Evolutionary conservation across 169 alveolate genomes (phyloP), one percentile per base, ranked within the genome.

Genomic region (Theileria orientalis): DNA sequence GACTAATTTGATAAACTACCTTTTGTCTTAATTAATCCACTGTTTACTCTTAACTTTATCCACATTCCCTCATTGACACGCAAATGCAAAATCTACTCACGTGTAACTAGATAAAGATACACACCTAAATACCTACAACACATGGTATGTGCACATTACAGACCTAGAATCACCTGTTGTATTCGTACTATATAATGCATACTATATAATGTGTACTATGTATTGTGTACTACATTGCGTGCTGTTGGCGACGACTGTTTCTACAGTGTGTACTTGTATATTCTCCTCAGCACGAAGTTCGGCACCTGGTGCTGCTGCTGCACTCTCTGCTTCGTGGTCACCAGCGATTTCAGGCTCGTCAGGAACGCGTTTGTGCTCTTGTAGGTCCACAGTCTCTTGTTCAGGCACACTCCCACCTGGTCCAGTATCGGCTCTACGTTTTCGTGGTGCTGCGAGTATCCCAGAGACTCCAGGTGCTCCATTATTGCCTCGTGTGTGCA

Each of bases 341-440:
- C 21, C 42, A 2, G 7, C 21, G 21, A 16, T 33, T 57, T 47
- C 30, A 21, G 21, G 16, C 21, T 27, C 16, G 57, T 47, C 16
- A 47, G 11, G 30, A 21, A 47, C 21, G 57, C 57, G 57, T 47
- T 47, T 47, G 57, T 9, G 7, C 21, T 47, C 11, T 47, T 47
- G 21, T 27, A 47, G 30, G 57, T 47, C 57, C 57, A 47, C 3
- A 47, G 14, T 27, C 14, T 27, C 16, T 44, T 35, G 37, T 27
- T 46, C 33, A 46, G 54, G 21, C 83, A 63, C 3, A 70, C 67
- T 19, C 80, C 86, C 37, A 77, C 86, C 46, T 77, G 86, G 46
- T 57, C 56, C 29, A 77, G 74, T 46, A 69, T 25, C 11, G 42
- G 35, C 68, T 77, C 69, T 21, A 77, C 44, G 60, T 35, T 19